These are phyloP conservation scores for Candida corydali DNA, from an alignment of 805 yeast genomes.

Conservation along the genomic window DNA sequence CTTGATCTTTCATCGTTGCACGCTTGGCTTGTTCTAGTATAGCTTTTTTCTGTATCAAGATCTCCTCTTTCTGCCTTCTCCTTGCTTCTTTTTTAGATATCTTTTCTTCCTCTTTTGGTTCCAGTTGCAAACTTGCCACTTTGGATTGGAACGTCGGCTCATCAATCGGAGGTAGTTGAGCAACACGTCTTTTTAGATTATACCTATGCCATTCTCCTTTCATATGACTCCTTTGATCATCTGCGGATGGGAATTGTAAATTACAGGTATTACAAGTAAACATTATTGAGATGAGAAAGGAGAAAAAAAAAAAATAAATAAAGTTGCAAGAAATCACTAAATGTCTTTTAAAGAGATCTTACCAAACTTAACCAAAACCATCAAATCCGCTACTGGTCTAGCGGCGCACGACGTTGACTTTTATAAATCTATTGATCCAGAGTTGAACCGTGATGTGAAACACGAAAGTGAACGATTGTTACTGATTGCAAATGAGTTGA, in stretches of 20 bases:
- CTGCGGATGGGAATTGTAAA: constrained; percentile 75
- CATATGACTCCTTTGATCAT: constrained; percentile 88
- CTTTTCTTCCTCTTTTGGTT: constrained; percentile 15
- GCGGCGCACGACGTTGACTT: constrained; percentile 82
- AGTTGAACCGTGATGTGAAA: constrained; percentile 37
- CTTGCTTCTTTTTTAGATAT: constrained; percentile 49
- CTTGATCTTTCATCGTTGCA: constrained; percentile 30
- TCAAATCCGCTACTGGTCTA: constrained; percentile 64
- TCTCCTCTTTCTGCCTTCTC: constrained; percentile 46
- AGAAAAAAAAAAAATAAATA: not conserved
- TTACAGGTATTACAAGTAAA: constrained; percentile 86
- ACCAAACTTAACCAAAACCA: constrained; percentile 50
- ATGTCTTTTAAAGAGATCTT: constrained; percentile 21
- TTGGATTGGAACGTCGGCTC: constrained; percentile 36
- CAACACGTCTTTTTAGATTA: constrained; percentile 90
- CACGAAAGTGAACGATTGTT: constrained; percentile 40
- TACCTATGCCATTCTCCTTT: constrained; percentile 98
- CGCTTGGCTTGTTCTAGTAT: constrained; percentile 45
- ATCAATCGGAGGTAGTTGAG: constrained; percentile 46
- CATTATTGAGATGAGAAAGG: constrained; percentile 10
- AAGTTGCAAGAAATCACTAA: constrained; percentile 7
- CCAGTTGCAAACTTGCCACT: constrained; percentile 19
- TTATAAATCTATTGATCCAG: constrained; percentile 56
- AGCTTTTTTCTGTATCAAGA: constrained; percentile 45
- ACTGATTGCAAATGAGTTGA: constrained; percentile 42